Evolutionary conservation across 306 rosid genomes (phyloP).

Genomic region (Prunus mongolica): DNA sequence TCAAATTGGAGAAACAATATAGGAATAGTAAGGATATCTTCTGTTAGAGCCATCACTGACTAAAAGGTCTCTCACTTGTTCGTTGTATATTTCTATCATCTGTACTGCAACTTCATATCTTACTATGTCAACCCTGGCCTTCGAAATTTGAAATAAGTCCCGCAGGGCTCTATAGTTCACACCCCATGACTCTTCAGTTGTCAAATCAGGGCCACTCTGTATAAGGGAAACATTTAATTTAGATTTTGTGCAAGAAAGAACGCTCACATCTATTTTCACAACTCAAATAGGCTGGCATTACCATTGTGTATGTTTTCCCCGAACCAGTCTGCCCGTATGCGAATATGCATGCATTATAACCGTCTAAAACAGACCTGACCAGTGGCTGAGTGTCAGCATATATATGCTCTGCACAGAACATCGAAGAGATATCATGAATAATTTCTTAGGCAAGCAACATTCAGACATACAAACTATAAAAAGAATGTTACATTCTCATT

Average conservation of each 20-base stretch:
- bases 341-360: conserved; percentile 88
- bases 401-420: conserved; percentile 74
- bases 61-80: conserved; percentile 92
- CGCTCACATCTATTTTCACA: neutral
- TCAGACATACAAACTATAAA: neutral
- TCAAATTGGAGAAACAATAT: neutral
- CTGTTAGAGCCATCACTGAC: conserved; percentile 87
- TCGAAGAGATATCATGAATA: conserved; percentile 19
- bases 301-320: conserved; percentile 98
- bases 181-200: conserved; percentile 85
- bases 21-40: conserved; percentile 72
- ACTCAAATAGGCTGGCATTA: conserved; percentile 21
- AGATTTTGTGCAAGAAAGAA: neutral
- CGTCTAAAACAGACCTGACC: conserved; percentile 84
- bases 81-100: conserved; percentile 96
- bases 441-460: conserved; percentile 7
- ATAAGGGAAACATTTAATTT: neutral
- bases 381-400: conserved; percentile 74
- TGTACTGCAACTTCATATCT: conserved; percentile 93
- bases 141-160: conserved; percentile 85
- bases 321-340: conserved; percentile 99
- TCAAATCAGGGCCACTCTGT: conserved; percentile 94
- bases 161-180: conserved; percentile 89
- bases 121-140: conserved; percentile 56
- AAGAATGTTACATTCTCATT: neutral